Evolutionary conservation across 768 basidiomycete genomes (phyloP), one percentile per base, ranked within the genome.

Genomic region (Agaricus subrufescens): DNA sequence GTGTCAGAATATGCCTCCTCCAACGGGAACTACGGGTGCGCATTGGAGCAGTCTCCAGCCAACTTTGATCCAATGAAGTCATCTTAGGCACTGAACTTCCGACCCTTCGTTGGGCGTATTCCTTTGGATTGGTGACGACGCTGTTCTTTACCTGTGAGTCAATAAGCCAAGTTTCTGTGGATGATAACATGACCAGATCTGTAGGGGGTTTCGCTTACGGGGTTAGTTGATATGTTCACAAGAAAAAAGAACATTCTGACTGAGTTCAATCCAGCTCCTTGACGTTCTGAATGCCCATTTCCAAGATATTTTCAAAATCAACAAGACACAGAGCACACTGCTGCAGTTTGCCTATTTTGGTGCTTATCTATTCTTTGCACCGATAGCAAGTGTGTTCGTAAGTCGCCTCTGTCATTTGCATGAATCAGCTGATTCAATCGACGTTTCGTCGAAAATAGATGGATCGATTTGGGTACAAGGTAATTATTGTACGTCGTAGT

Each of bases 281-380:
- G 84, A 85, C 63, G 84, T 85, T 52, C 73, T 85, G 57, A 85
- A 85, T 63, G 81, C 85, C 46, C 87, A 90, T 70, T 90, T 90
- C 70, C 87, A 89, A 71, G 67, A 68, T 2, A 79, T 87, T 39
- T 87, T 90, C 64, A 73, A 75, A 10, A 86, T 91, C 65, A 70
- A 74, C 39, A 87, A 85, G 66, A 74, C 85, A 27, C 82, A 88
- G 69, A 88, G 86, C 52, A 87, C 89, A 5, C 75, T 89, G 59
- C 75, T 91, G 54, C 88, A 90, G 61, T 73, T 89, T 25, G 86
- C 87, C 4, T 89, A 88, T 65, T 87, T 86, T 62, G 84, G 85
- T 14, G 85, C 84, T 23, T 86, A 86, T 63, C 66, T 86, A 46
- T 77, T 84, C 23, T 85, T 73, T 64, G 73, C 84, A 4, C 84